Percentiles rank a stretch among this genome's conserved stretches.
phyloP scores from a whole-genome alignment of 257 asterid genomes.

The Sherardia arvensis region DNA sequence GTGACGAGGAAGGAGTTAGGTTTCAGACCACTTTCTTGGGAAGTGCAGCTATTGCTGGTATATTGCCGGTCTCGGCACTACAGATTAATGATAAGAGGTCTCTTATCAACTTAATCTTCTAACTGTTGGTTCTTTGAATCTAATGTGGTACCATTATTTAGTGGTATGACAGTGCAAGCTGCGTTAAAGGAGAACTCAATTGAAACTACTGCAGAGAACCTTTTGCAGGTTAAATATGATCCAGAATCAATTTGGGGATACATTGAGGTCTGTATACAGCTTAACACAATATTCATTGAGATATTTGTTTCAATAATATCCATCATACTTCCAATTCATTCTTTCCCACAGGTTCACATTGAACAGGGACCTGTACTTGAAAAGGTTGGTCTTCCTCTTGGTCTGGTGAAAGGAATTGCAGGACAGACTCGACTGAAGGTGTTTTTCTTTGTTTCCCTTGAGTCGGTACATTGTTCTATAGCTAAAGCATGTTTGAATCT shows the following conservation, averaged over 20 bases:
- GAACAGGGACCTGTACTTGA: conserved; percentile 98
- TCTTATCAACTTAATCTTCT: conserved; percentile 10
- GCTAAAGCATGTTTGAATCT: neutral
- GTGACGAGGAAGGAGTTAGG: conserved; percentile 99
- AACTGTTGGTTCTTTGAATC: conserved; percentile 15
- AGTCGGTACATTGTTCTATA: neutral
- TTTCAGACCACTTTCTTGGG: conserved; percentile 96
- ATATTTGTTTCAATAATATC: conserved; percentile 8
- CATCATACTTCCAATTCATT: conserved; percentile 13
- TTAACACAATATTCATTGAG: neutral
- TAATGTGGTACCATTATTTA: conserved; percentile 37
- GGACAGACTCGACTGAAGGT: conserved; percentile 96
- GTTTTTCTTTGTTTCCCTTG: neutral
- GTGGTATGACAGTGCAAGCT: conserved; percentile 92
- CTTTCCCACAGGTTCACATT: conserved; percentile 78
- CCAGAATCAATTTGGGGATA: conserved; percentile 84
- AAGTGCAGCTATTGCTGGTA: conserved; percentile 98
- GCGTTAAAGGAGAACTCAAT: conserved; percentile 64
- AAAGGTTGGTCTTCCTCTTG: conserved; percentile 82
- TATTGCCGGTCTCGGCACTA: conserved; percentile 61
- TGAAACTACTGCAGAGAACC: conserved; percentile 58
- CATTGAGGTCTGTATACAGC: conserved; percentile 49
- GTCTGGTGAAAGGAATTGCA: conserved; percentile 87
- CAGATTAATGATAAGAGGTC: conserved; percentile 81
- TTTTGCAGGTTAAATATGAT: conserved; percentile 76